phyloP scores from a whole-genome alignment of 495 filamentous ascomycete species.

The Penicillium robsamsonii region DNA sequence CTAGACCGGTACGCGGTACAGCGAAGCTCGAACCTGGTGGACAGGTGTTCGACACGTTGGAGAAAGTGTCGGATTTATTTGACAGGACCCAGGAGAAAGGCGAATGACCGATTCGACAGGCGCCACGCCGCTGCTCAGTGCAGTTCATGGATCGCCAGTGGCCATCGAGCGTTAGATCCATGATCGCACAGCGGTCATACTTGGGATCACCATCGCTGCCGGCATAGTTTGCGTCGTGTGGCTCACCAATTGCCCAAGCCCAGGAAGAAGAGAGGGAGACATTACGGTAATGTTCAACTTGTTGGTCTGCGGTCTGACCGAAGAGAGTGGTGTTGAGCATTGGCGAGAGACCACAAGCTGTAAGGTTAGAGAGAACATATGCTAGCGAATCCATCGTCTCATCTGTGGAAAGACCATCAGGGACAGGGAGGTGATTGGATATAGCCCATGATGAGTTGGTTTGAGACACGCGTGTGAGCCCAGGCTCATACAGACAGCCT shows the following conservation, averaged over 20 bases:
- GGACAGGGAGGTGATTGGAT: constrained; percentile 29
- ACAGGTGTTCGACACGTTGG: constrained; percentile 37
- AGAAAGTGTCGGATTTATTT: constrained; percentile 32
- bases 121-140: constrained; percentile 43
- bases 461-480: constrained; percentile 33
- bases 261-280: constrained; percentile 52
- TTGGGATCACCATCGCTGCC: constrained; percentile 23
- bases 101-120: constrained; percentile 50
- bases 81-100: constrained; percentile 59
- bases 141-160: constrained; percentile 59
- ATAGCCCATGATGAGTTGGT: constrained; percentile 60
- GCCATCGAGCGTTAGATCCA: constrained; percentile 44
- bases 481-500: constrained; percentile 52
- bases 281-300: constrained; percentile 48
- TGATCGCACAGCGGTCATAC: constrained; percentile 51
- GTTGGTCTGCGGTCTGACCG: constrained; percentile 48
- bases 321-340: constrained; percentile 55
- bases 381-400: constrained; percentile 31
- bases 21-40: constrained; percentile 42
- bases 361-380: constrained; percentile 41
- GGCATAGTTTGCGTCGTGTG: constrained; percentile 37
- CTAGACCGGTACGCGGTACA: constrained; percentile 58
- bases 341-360: constrained; percentile 58
- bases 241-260: constrained; percentile 59
- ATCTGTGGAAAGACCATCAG: constrained; percentile 31